Conservation (phyloP, 2,329 filamentous ascomycete species). For the Colletotrichum sp. region DNA sequence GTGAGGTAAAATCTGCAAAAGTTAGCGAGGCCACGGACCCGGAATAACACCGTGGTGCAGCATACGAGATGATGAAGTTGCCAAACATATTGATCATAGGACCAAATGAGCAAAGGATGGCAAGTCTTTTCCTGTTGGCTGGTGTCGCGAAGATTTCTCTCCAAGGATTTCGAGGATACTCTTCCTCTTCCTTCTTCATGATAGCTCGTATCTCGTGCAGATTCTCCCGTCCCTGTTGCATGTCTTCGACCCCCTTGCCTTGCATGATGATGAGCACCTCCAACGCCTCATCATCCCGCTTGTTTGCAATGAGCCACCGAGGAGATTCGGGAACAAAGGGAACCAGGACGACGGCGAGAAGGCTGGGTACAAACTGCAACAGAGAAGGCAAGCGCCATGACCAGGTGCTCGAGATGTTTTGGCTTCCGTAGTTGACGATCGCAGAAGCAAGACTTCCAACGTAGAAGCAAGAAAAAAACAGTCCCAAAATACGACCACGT, state of each 20-base stretch:
- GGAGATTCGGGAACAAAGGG: slow-evolving; percentile 28
- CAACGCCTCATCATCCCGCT: slow-evolving; percentile 32
- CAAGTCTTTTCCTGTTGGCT: slow-evolving; percentile 28
- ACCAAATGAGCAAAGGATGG: slow-evolving; percentile 29
- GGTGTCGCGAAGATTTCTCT: slow-evolving; percentile 27
- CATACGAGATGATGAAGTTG: slow-evolving; percentile 35
- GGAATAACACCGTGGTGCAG: neutral
- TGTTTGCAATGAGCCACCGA: slow-evolving; percentile 38
- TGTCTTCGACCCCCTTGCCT: slow-evolving; percentile 39
- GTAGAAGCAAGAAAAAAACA: slow-evolving; percentile 29
- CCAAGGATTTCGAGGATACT: slow-evolving; percentile 31
- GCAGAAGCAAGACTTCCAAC: slow-evolving; percentile 32
- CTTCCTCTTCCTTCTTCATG: slow-evolving; percentile 27
- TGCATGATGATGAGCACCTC: slow-evolving; percentile 44
- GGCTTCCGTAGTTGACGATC: slow-evolving; percentile 35
- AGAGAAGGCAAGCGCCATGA: slow-evolving; percentile 39
- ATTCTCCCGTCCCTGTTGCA: slow-evolving; percentile 3
- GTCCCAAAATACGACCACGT: slow-evolving; percentile 23
- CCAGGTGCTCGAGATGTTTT: slow-evolving; percentile 37
- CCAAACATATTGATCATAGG: slow-evolving; percentile 33
- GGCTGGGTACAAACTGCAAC: slow-evolving; percentile 35
- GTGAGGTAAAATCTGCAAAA: slow-evolving; percentile 29
- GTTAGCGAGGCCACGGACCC: neutral
- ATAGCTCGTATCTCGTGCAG: slow-evolving; percentile 27
- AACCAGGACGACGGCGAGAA: slow-evolving; percentile 26